A percentile compares a stretch with the other conserved stretches of the same genome.
phyloP scores from a whole-genome alignment of 108 stramenopile species.

The Stephanodiscus triporus region DNA sequence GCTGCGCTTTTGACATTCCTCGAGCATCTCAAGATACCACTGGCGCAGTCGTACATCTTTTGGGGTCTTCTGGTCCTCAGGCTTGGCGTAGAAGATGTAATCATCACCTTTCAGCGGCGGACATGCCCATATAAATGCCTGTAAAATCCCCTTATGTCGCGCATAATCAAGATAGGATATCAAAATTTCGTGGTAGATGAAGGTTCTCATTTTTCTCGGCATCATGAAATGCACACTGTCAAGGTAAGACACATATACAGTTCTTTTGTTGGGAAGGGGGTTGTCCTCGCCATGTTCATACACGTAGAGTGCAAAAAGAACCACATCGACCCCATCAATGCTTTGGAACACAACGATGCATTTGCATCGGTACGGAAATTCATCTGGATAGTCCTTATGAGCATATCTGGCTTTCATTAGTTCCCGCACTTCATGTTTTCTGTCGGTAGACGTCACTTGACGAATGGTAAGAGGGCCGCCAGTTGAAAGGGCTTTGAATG shows the following conservation, averaged over 20 bases:
- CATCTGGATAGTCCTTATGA: slow-evolving; percentile 91
- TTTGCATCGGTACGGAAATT: slow-evolving; percentile 90
- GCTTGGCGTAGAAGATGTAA: slow-evolving; percentile 99
- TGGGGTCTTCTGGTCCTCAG: slow-evolving; percentile 97
- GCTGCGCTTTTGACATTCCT: slow-evolving; percentile 84
- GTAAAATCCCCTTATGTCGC: slow-evolving; percentile 83
- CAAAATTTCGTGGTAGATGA: slow-evolving; percentile 96
- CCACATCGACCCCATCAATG: slow-evolving; percentile 91
- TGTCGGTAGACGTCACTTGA: slow-evolving; percentile 88
- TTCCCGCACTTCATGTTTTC: slow-evolving; percentile 84
- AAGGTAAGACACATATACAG: slow-evolving; percentile 91
- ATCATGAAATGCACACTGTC: slow-evolving; percentile 95
- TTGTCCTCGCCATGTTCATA: slow-evolving; percentile 91
- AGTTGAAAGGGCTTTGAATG: slow-evolving; percentile 52
- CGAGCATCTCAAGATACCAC: slow-evolving; percentile 97
- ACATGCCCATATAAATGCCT: slow-evolving; percentile 98
- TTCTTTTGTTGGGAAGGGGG: slow-evolving; percentile 89
- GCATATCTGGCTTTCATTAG: slow-evolving; percentile 86
- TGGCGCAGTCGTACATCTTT: slow-evolving; percentile 86
- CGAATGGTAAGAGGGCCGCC: slow-evolving; percentile 83
- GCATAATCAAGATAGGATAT: slow-evolving; percentile 95
- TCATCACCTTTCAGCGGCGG: slow-evolving; percentile 98
- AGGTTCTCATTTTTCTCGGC: slow-evolving; percentile 88
- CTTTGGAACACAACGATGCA: slow-evolving; percentile 94
- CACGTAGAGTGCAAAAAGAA: slow-evolving; percentile 92